Base-by-base conservation (phyloP, 768 basidiomycete species). In the Lentinula edodes region DNA sequence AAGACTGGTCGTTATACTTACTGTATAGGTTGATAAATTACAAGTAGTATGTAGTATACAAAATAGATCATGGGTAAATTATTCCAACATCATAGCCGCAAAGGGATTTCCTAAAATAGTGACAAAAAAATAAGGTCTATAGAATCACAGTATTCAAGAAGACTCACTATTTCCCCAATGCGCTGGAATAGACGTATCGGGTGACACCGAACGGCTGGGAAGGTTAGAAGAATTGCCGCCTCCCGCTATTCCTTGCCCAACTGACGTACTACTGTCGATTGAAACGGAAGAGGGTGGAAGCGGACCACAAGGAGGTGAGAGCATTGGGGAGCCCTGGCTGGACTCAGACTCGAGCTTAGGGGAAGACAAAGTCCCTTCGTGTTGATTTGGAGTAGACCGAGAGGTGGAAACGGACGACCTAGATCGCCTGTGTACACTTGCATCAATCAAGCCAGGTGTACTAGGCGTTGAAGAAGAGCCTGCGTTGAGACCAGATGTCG, bases 81-180 rank as follows among this genome's bases (percentile, higher is more conserved):
- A 59, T 32, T 32, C 58, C 18, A 51, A 41, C 52, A 65, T 58
- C 43, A 72, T 72, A n/a, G 71, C 73, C 4, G 74, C 75, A 58
- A 73, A 76, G 13, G 75, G 75, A 58, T 76, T 76, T 58, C 74
- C 75, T 76, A 60, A 7, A 38, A 65, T 52, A 64, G 3, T 28
- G 52, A 67, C 43, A 34, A 3, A 41, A 28, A 13, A 2, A 28
- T 28, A 28, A 28, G 28, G 28, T 28, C 28, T 28, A 28, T 4
- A 28, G 28, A 28, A 28, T 28, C 2, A 28, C 28, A 3, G 28
- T 28, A 28, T 28, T 28, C 28, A 28, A 28, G 28, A 39, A 20
- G 6, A 66, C 64, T 28, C 46, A 63, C 64, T 62, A 28, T 60
- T 64, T 4, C 65, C 66, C 66, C 66, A 67, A 12, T 50, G 36